phyloP scores from a whole-genome alignment of 2,329 filamentous ascomycete genomes.

The Botrytis galanthina region DNA sequence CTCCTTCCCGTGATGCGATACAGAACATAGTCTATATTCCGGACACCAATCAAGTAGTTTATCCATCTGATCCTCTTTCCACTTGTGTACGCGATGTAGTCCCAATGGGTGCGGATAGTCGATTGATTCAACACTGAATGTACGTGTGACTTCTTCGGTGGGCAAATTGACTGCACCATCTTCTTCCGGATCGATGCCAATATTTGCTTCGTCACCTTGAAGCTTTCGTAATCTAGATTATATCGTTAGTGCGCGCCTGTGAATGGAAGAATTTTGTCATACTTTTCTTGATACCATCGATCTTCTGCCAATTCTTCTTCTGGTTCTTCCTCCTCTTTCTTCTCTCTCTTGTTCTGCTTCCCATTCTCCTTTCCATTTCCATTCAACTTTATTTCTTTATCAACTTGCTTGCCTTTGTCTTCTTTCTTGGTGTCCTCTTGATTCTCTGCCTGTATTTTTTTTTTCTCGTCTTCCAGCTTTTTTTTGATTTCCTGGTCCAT shows the following conservation, averaged over 20 bases:
- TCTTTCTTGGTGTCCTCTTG: not conserved
- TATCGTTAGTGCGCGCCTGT: not conserved
- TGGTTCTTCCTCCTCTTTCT: conserved; percentile 7
- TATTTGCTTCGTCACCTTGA: conserved; percentile 26
- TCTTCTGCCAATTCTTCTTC: conserved; percentile 32
- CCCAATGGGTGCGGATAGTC: conserved; percentile 37
- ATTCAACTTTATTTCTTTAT: not conserved
- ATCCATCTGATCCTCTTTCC: conserved; percentile 29
- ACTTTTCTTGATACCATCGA: conserved; percentile 37
- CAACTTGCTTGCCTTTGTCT: not conserved
- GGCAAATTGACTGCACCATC: conserved; percentile 34
- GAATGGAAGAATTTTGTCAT: conserved; percentile 10
- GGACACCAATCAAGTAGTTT: conserved; percentile 34
- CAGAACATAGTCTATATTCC: conserved; percentile 31
- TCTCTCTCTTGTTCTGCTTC: conserved; percentile 22
- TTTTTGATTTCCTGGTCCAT: conserved; percentile 20
- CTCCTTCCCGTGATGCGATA: conserved; percentile 9
- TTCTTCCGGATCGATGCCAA: conserved; percentile 28
- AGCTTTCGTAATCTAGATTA: conserved; percentile 28
- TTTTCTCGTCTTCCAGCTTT: not conserved
- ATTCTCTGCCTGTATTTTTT: not conserved
- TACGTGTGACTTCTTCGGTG: conserved; percentile 33
- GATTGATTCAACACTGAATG: conserved; percentile 37
- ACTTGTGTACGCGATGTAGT: conserved; percentile 36
- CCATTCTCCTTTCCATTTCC: conserved; percentile 23